Percentiles rank a stretch among this genome's conserved stretches.
These are phyloP conservation scores for Apiospora koreana DNA, from an alignment of 2,329 filamentous ascomycete genomes.

Conservation along the genomic window DNA sequence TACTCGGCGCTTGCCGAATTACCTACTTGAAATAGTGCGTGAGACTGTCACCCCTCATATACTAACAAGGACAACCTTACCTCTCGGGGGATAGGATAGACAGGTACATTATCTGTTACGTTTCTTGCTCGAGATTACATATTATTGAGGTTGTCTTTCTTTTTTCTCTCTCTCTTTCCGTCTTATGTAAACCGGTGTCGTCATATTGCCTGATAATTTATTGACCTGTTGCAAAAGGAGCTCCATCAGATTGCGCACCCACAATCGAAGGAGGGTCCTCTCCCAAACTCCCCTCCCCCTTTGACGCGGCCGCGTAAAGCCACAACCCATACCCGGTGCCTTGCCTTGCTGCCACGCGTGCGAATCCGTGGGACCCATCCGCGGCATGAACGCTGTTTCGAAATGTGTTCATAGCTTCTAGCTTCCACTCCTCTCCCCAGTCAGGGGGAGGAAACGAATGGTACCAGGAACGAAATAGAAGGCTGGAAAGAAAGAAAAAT, in stretches of 20 bases:
- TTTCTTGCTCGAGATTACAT: neutral
- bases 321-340: constrained; percentile 1
- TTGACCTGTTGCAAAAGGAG: neutral
- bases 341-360: neutral
- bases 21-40: neutral
- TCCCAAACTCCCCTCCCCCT: neutral
- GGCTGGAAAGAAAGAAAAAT: neutral
- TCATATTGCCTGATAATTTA: neutral
- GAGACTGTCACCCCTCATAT: neutral
- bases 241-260: neutral
- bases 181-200: neutral
- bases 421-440: neutral
- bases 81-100: neutral
- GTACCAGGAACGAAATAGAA: neutral
- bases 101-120: neutral
- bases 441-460: neutral
- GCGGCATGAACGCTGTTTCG: neutral
- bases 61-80: neutral
- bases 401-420: neutral
- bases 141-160: neutral
- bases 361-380: neutral
- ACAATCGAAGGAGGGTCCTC: neutral
- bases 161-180: neutral
- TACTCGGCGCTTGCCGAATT: neutral
- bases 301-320: constrained; percentile 3